Base-by-base conservation (phyloP, 352 stramenopile genomes). In the Pythium apleroticum region DNA sequence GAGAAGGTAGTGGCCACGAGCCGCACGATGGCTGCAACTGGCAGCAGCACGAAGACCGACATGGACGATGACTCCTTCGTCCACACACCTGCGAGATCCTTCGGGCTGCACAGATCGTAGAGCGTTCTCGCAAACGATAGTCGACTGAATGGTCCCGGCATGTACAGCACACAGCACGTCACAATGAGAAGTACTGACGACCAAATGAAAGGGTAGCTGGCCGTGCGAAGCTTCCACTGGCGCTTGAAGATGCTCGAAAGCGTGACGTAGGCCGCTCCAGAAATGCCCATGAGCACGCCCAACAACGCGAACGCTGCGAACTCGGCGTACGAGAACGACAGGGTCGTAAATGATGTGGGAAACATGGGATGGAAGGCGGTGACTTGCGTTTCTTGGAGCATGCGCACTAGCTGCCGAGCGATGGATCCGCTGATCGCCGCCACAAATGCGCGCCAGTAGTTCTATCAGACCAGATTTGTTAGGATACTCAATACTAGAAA, bases 391-490 rank as follows among this genome's bases (percentile, higher is more conserved):
- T 85, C 71, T 9, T 73, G 69, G n/a, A 81, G 50, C 54, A 83
- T 68, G 39, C 68, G 61, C 3, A 78, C 67, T 27, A 81, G 46
- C 27, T 90, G 70, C 1, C 80, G 71, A 1, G 76, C 66, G 9
- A 93, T 59, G 0, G 84, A 78, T 0, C 73, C 80, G 22, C 79
- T 89, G 37, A 89, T 72, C 10, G 83, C 76, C 1, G 78, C 76
- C 6, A 89, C 69, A 56, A 93, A 91, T 7, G 76, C 76, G 17
- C 75, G 71, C 78, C 80, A 91, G 55, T 91, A 91, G 59, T 90
- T 90, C 71, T 76, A 48, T 20, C 0, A 3, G 50, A 48, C 15
- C 17, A 10, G 2, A 24, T 24, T 33, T 9, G 10, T 33, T 33
- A 9, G 30, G 30, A 5, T 33, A 9, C 30, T 33, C 30, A 33